Base-by-base conservation (phyloP, 2,329 filamentous ascomycete genomes). In the Colletotrichum tamarilloi region DNA sequence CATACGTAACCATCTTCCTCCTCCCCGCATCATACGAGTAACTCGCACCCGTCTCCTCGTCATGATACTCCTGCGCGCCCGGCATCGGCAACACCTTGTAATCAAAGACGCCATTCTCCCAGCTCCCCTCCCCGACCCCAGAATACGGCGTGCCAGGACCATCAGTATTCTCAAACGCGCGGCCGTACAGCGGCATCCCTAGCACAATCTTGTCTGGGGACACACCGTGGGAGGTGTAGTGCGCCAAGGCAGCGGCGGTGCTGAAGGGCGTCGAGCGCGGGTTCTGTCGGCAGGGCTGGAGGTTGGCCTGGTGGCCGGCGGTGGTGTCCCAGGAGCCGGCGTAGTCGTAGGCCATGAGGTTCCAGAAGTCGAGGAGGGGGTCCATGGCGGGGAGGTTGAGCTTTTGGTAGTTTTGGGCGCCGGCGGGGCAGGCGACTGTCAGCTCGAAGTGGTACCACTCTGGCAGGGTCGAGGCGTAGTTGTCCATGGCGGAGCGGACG, bases 111-210 rank as follows among this genome's bases (percentile, higher is more conserved):
- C 95, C 95, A 8, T 89, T 86, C 84, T 98, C 95, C 93, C 94
- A 98, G 68, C 89, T 93, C 0, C 95, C 96, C 67, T 92, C 87
- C 1, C 95, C 95, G 9, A 94, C 87, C 7, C 95, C 95, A 62
- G 82, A 88, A 83, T 89, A 98, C 0, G 90, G 84, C 38, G 86
- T 82, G 1, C 96, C 96, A 0, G 91, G 88, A 0, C 95, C 95
- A 30, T 92, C 88, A 0, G 96, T 98, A 75, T 91, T 90, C 77
- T 91, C 87, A 81, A 98, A 98, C 0, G 94, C 91, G 46, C 95
- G 93, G 1, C 96, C 96, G 80, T 98, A 98, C 14, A 98, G 85
- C 2, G 96, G 95, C 93, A 98, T 96, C 3, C 96, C 95, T 16
- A 98, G 82, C 3, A 98, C 93, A 67, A 98, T 90, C 84, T 98